Evolutionary conservation across 257 asterid genomes (phyloP).

Genomic region (Ehretia macrophylla): DNA sequence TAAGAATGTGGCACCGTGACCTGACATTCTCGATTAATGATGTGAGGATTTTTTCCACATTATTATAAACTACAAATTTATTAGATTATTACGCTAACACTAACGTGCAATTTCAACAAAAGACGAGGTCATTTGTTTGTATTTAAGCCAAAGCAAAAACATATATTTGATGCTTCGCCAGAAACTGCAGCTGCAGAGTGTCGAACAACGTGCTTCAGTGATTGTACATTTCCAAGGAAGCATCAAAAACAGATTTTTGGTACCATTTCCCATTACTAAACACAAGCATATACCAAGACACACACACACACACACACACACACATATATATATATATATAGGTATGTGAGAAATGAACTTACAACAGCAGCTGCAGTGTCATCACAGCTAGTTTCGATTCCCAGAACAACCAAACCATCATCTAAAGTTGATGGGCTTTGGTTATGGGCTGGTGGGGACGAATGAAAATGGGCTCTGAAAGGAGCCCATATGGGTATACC

Average conservation of each 20-base stretch:
- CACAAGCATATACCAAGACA: background rate
- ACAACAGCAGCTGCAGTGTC: slow-evolving; percentile 98
- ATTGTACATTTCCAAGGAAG: too few relatives aligned
- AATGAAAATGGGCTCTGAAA: background rate
- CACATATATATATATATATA: background rate
- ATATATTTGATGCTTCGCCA: too few relatives aligned
- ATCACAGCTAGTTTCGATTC: slow-evolving; percentile 95
- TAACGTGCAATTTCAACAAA: too few relatives aligned
- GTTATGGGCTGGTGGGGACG: slow-evolving; percentile 14
- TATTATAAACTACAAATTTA: too few relatives aligned
- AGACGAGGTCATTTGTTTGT: too few relatives aligned
- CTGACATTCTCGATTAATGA: too few relatives aligned
- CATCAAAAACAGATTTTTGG: background rate
- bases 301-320: background rate
- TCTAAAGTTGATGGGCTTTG: slow-evolving; percentile 18
- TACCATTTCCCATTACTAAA: background rate
- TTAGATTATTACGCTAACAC: too few relatives aligned
- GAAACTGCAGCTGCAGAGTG: too few relatives aligned
- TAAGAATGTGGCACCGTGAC: too few relatives aligned
- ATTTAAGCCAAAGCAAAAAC: too few relatives aligned
- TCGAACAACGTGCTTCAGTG: too few relatives aligned
- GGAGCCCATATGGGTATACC: background rate
- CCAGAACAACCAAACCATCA: slow-evolving; percentile 62
- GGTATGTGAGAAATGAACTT: slow-evolving; percentile 26
- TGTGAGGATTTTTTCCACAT: too few relatives aligned